Conservation (phyloP, 2,329 filamentous ascomycete species). For the Xylariales sp. region DNA sequence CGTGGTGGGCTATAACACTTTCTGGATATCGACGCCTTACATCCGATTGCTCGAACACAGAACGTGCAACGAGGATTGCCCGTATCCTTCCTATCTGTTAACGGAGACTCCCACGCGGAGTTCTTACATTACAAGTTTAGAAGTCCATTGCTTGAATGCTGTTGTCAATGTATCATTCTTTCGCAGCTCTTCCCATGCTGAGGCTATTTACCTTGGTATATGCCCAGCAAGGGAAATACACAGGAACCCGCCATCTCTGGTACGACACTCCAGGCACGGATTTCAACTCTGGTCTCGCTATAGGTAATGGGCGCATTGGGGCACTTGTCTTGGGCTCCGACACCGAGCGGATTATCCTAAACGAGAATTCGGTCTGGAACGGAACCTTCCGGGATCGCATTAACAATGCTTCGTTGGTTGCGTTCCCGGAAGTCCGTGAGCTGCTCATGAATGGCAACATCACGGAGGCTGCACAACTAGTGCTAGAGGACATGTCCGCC, state of each 20-base stretch:
- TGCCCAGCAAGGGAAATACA: not conserved
- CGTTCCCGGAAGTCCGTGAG: constrained; percentile 30
- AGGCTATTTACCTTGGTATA: not conserved
- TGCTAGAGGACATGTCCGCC: constrained; percentile 30
- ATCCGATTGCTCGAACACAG: too few species aligned
- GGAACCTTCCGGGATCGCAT: constrained; percentile 35
- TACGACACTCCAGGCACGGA: constrained; percentile 1
- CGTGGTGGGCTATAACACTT: too few species aligned
- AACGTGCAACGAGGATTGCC: too few species aligned
- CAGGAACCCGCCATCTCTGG: not conserved
- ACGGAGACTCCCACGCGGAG: too few species aligned
- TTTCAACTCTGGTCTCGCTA: constrained; percentile 1
- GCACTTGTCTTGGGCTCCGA: not conserved
- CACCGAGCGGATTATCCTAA: constrained; percentile 35
- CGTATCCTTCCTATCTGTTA: not conserved
- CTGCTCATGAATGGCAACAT: constrained; percentile 29
- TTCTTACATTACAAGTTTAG: too few species aligned
- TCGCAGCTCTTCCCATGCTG: not conserved
- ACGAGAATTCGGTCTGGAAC: constrained; percentile 42
- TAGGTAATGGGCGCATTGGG: constrained; percentile 3
- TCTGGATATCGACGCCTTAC: too few species aligned
- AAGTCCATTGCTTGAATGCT: too few species aligned
- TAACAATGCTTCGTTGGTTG: constrained; percentile 27
- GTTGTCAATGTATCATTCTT: not conserved
- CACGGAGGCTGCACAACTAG: constrained; percentile 27